These are phyloP conservation scores for Fusarium sp. DNA, from an alignment of 2,329 filamentous ascomycete species.

Conservation along the genomic window DNA sequence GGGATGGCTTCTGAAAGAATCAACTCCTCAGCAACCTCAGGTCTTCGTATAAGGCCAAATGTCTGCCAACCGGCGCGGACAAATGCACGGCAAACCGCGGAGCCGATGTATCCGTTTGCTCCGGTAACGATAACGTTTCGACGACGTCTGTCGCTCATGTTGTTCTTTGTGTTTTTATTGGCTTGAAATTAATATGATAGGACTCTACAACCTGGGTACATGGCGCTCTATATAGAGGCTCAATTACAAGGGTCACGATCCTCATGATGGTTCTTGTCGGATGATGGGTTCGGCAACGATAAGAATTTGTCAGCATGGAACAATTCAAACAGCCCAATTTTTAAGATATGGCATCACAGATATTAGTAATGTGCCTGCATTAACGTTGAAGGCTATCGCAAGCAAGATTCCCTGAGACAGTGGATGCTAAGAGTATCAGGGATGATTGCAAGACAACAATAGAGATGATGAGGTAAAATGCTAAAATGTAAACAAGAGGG, in stretches of 20 bases:
- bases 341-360: not conserved
- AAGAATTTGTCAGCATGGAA: not conserved
- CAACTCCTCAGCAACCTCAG: slow-evolving; percentile 46
- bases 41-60: slow-evolving; percentile 58
- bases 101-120: slow-evolving; percentile 62
- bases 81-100: slow-evolving; percentile 59
- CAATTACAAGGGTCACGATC: not conserved
- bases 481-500: no score
- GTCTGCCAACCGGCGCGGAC: slow-evolving; percentile 57
- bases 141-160: slow-evolving; percentile 9
- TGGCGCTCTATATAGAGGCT: not conserved
- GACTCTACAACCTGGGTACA: not conserved
- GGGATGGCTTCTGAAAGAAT: slow-evolving; percentile 54
- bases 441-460: no score
- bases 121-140: slow-evolving; percentile 58
- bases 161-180: not conserved
- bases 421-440: not conserved
- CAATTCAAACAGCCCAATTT: not conserved
- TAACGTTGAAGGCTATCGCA: not conserved
- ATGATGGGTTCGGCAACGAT: not conserved
- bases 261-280: not conserved
- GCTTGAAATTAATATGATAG: not conserved
- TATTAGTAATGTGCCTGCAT: not conserved
- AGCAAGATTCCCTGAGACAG: not conserved
- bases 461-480: no score